Conservation (phyloP, 2,329 filamentous ascomycete species). For the Nigrograna mackinnonii region DNA sequence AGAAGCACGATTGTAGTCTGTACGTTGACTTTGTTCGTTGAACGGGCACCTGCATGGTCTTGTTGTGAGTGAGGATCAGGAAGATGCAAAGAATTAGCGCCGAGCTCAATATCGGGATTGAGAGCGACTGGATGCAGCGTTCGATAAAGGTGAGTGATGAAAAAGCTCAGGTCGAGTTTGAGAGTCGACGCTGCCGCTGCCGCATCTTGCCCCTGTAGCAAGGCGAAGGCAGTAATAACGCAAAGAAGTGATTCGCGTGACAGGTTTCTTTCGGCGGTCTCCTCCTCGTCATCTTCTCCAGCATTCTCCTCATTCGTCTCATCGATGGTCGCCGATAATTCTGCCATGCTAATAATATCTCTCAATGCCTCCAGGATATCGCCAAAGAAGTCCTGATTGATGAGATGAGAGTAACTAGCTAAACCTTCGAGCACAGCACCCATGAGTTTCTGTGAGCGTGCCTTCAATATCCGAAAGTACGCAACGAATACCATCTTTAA, state of each 20-base stretch:
- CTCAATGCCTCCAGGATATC: constrained; percentile 93
- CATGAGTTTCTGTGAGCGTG: constrained; percentile 81
- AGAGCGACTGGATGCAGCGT: constrained; percentile 78
- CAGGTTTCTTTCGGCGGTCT: constrained; percentile 62
- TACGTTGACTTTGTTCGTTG: constrained; percentile 80
- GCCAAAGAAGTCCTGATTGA: constrained; percentile 99
- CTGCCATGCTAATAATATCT: constrained; percentile 80
- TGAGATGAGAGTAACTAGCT: constrained; percentile 91
- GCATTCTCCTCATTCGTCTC: constrained; percentile 47
- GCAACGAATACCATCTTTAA: constrained; percentile 93
- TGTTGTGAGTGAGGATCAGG: constrained; percentile 62
- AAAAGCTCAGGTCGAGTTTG: constrained; percentile 91
- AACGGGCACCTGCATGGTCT: constrained; percentile 37
- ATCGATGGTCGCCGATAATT: constrained; percentile 50
- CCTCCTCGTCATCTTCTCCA: constrained; percentile 53
- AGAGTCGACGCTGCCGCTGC: constrained; percentile 80
- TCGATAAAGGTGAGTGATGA: constrained; percentile 91
- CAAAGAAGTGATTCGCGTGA: constrained; percentile 89
- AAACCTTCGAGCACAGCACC: constrained; percentile 95
- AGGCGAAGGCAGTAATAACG: constrained; percentile 94
- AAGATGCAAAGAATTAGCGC: constrained; percentile 73
- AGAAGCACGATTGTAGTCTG: constrained; percentile 93
- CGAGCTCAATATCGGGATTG: constrained; percentile 83
- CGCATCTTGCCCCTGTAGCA: constrained; percentile 91
- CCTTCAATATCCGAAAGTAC: constrained; percentile 93